Evolutionary conservation across 768 basidiomycete species (phyloP), one percentile per base, ranked within the genome.

Genomic region (Tremella mesenterica): DNA sequence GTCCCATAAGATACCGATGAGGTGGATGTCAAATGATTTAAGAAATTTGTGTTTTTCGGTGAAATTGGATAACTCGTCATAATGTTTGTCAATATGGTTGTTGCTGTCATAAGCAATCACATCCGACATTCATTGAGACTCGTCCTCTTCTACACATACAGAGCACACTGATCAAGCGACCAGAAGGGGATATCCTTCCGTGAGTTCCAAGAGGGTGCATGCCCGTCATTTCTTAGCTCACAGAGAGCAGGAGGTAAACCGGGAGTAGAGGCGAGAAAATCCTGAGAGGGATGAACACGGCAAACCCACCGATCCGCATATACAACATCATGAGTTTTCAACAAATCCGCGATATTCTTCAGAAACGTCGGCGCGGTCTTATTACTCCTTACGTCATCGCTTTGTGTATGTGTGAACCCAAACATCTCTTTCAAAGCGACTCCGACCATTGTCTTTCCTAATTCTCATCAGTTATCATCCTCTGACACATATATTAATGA

Each of bases 251-350:
- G n/a, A n/a, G n/a, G n/a, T n/a, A n/a, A n/a, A n/a, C n/a, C n/a
- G n/a, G n/a, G n/a, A n/a, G n/a, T n/a, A n/a, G n/a, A n/a, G n/a
- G n/a, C n/a, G n/a, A n/a, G n/a, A n/a, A n/a, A n/a, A n/a, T n/a
- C n/a, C n/a, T n/a, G n/a, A 44, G 23, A 7, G n/a, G n/a, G n/a
- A n/a, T n/a, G n/a, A n/a, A n/a, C n/a, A n/a, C n/a, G n/a, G n/a
- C n/a, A n/a, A 41, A 73, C 83, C 48, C 61, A 89, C 91, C 87
- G 88, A 74, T 97, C 95, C 25, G 92, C 91, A 57, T 88, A 87
- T 21, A 97, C 92, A 0, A 96, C 81, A 54, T 86, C 79, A 46
- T 86, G 75, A 0, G 69, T 76, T 49, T 79, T 68, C 23, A 96
- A 76, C 1, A 86, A 77, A 0, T 76, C 67, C 13, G 74, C 65